phyloP scores from a whole-genome alignment of 208 protist species.

The Trypanosoma rangeli region DNA sequence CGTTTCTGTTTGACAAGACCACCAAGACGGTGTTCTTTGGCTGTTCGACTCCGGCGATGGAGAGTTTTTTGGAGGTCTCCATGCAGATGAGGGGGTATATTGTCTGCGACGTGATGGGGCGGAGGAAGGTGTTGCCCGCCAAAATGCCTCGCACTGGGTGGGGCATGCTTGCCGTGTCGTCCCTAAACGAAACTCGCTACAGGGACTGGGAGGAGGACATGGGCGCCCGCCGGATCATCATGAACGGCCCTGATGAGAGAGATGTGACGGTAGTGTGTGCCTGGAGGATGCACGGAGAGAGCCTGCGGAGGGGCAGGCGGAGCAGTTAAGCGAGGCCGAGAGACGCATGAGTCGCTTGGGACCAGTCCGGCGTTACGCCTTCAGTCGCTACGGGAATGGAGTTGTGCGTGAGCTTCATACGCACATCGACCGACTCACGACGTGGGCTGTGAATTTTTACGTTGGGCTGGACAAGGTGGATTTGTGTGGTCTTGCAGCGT shows the following conservation, averaged over 20 bases:
- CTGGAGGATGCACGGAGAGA: background rate
- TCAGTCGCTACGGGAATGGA: no score
- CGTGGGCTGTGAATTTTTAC: no score
- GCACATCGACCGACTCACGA: no score
- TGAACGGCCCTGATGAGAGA: background rate
- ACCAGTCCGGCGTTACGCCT: background rate
- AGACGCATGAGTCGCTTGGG: background rate
- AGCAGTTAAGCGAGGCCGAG: background rate
- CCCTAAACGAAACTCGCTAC: constrained; percentile 3
- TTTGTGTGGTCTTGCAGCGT: no score
- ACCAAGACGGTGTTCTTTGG: background rate
- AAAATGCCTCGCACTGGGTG: background rate
- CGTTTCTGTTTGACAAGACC: constrained; percentile 1
- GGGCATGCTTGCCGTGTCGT: constrained; percentile 13
- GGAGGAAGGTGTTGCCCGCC: background rate
- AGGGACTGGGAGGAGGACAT: background rate
- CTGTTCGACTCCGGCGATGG: background rate
- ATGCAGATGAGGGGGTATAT: background rate
- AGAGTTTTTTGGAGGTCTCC: background rate
- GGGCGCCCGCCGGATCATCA: background rate
- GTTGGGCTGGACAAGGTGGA: no score
- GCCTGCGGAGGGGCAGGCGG: background rate
- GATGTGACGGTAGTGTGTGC: constrained; percentile 11
- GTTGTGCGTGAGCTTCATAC: no score
- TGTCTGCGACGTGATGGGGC: background rate